phyloP scores from a whole-genome alignment of 2,329 filamentous ascomycete species.

The Cladosporium austrohemisphaericum region DNA sequence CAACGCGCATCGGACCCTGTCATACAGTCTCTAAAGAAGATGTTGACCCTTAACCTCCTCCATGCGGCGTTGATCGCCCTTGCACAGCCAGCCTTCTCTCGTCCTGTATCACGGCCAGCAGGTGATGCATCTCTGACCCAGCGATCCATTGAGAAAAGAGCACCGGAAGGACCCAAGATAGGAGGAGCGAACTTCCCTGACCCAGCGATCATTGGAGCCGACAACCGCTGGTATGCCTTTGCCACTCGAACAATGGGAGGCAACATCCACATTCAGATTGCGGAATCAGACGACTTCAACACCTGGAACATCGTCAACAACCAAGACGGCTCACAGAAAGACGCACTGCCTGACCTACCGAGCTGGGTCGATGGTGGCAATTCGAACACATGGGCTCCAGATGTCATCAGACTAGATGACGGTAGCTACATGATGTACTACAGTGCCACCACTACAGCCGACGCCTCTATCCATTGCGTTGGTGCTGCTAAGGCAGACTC shows the following conservation, averaged over 20 bases:
- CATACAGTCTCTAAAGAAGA: background rate
- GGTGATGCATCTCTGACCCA: background rate
- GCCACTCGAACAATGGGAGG: constrained; percentile 43
- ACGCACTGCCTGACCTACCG: constrained; percentile 52
- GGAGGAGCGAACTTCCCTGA: constrained; percentile 49
- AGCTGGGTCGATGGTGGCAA: constrained; percentile 52
- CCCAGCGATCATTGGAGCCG: constrained; percentile 49
- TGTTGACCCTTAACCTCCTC: background rate
- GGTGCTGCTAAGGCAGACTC: constrained; percentile 26
- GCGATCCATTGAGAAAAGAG: constrained; percentile 11
- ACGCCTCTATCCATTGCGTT: constrained; percentile 29
- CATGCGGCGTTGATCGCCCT: background rate
- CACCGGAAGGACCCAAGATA: constrained; percentile 25
- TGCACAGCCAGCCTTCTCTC: background rate
- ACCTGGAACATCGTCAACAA: constrained; percentile 48
- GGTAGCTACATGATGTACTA: constrained; percentile 31
- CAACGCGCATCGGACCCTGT: too few relatives aligned
- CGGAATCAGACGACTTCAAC: constrained; percentile 47
- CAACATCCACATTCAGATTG: constrained; percentile 51
- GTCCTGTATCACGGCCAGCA: background rate
- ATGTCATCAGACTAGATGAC: constrained; percentile 48
- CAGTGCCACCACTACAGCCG: constrained; percentile 25
- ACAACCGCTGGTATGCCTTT: constrained; percentile 57
- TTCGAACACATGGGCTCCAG: constrained; percentile 58
- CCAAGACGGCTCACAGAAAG: constrained; percentile 36